Conservation (phyloP, 148 eudicot species). For the Rhododendron kiyosumense region DNA sequence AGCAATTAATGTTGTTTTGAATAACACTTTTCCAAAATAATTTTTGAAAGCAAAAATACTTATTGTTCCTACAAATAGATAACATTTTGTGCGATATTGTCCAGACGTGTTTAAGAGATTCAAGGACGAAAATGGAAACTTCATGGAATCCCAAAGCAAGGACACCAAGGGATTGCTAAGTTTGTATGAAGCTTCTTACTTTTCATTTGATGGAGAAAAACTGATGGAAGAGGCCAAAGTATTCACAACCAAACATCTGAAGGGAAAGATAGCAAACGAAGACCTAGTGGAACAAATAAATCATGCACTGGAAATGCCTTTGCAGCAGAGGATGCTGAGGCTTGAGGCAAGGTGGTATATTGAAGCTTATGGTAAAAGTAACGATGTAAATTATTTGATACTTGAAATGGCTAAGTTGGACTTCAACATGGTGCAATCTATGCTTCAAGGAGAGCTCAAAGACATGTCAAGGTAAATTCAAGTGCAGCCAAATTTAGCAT, state of each 20-base stretch:
- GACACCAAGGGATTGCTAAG: background rate
- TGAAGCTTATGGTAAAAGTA: background rate
- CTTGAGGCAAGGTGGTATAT: background rate
- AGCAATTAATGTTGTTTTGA: too few species aligned
- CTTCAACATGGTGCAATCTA: too few species aligned
- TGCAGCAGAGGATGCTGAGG: background rate
- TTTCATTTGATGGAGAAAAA: background rate
- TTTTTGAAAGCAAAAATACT: too few species aligned
- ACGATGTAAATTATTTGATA: background rate
- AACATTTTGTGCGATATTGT: too few species aligned
- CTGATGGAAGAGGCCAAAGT: background rate
- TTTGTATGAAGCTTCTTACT: background rate
- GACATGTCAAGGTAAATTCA: too few species aligned
- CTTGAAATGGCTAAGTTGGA: too few species aligned
- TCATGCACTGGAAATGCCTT: background rate
- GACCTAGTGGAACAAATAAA: background rate
- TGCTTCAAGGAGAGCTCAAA: too few species aligned
- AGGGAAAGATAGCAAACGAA: background rate
- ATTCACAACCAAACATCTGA: background rate
- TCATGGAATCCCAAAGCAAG: background rate
- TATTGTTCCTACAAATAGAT: too few species aligned
- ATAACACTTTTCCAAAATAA: too few species aligned
- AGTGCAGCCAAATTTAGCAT: too few species aligned
- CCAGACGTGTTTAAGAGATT: too few species aligned
- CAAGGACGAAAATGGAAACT: too few species aligned